A percentile compares a stretch with the other conserved stretches of the same genome.
phyloP scores from a whole-genome alignment of 495 filamentous ascomycete species.

The Cudoniella acicularis region DNA sequence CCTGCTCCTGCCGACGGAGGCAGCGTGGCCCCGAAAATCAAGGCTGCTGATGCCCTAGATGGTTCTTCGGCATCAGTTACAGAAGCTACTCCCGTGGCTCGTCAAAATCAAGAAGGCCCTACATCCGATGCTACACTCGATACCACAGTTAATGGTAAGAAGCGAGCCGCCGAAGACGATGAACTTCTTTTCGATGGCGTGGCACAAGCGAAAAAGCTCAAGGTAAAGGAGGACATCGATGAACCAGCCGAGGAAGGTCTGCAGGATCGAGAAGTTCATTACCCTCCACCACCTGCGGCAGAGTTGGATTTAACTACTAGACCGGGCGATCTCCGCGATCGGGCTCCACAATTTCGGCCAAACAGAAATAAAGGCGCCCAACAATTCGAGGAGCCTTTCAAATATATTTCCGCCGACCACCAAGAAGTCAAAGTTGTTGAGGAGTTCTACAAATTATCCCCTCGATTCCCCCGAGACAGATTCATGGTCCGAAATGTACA shows the following conservation, averaged over 20 bases:
- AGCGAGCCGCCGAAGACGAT: constrained; percentile 12
- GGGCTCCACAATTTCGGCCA: constrained; percentile 31
- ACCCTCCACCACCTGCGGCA: constrained; percentile 38
- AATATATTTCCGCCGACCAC: constrained; percentile 72
- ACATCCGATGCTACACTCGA: constrained; percentile 5
- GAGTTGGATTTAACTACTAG: constrained; percentile 36
- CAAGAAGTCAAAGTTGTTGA: constrained; percentile 69
- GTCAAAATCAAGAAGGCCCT: constrained; percentile 20
- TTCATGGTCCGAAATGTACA: constrained; percentile 94
- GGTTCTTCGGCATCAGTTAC: constrained; percentile 33
- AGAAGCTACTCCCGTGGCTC: constrained; percentile 19
- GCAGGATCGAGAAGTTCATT: constrained; percentile 38
- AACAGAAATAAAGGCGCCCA: constrained; percentile 36
- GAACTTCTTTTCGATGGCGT: constrained; percentile 11
- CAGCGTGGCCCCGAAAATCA: constrained; percentile 35
- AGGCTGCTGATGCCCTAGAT: constrained; percentile 45
- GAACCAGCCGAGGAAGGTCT: constrained; percentile 30
- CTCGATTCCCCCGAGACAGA: constrained; percentile 79
- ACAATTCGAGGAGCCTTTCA: constrained; percentile 83
- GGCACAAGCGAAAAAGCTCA: constrained; percentile 15
- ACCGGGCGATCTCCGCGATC: constrained; percentile 26
- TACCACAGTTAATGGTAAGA: background rate
- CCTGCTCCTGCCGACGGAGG: constrained; percentile 15
- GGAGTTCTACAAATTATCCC: constrained; percentile 75
- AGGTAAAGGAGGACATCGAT: constrained; percentile 34